These are phyloP conservation scores for Pseudogymnoascus sp. DNA, from an alignment of 2,329 filamentous ascomycete genomes.

Conservation along the genomic window DNA sequence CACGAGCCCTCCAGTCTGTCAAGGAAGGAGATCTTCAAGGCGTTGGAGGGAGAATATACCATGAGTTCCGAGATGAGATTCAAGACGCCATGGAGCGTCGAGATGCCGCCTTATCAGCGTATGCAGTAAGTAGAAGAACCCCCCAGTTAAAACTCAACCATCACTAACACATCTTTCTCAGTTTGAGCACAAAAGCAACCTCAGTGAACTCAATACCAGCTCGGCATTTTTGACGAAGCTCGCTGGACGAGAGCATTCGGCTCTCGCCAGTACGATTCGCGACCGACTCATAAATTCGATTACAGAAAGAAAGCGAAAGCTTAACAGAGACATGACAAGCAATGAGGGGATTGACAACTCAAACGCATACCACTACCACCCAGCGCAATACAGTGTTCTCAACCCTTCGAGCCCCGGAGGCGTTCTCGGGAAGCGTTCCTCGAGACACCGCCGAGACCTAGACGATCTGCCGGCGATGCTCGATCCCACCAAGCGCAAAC, in stretches of 20 bases:
- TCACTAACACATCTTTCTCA: constrained; percentile 29
- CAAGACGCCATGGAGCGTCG: constrained; percentile 83
- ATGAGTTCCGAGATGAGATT: constrained; percentile 76
- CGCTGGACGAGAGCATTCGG: constrained; percentile 53
- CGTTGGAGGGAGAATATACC: constrained; percentile 77
- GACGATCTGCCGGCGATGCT: constrained; percentile 50
- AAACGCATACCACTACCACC: constrained; percentile 58
- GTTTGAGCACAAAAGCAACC: constrained; percentile 58
- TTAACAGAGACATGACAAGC: constrained; percentile 60
- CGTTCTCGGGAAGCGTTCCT: constrained; percentile 55
- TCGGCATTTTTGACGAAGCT: constrained; percentile 56
- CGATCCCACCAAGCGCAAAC: constrained; percentile 56
- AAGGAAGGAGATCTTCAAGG: constrained; percentile 31
- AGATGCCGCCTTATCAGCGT: constrained; percentile 72
- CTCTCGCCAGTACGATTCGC: constrained; percentile 53
- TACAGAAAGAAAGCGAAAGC: constrained; percentile 55
- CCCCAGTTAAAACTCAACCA: constrained; percentile 5
- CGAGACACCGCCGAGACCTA: constrained; percentile 50
- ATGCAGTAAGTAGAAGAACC: constrained; percentile 57
- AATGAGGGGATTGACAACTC: constrained; percentile 57
- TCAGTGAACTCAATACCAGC: constrained; percentile 51
- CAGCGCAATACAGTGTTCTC: constrained; percentile 59
- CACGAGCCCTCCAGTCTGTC: constrained; percentile 20
- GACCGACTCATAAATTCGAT: constrained; percentile 62
- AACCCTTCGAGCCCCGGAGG: constrained; percentile 59